Evolutionary conservation across 2,329 filamentous ascomycete genomes (phyloP), one percentile per base, ranked within the genome.

Genomic region (Orbilia javanica): DNA sequence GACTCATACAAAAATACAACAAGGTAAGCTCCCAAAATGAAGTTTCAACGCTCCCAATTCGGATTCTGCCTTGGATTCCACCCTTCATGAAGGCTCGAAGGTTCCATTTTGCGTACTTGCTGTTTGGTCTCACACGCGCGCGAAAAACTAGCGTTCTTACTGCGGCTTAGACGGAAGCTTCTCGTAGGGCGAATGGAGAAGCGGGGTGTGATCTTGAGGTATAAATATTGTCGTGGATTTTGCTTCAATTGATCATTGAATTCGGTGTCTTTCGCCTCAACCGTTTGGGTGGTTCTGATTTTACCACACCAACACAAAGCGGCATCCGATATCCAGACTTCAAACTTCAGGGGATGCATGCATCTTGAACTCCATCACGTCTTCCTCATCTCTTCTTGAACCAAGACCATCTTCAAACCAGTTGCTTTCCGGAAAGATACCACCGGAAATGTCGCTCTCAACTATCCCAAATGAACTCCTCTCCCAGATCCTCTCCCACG

Each of bases 401-500:
- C 3, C 8, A 10, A n/a, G 31, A 53, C 6, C 27, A 39, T 13
- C 13, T 36, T 36, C 34, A 36, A 36, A 36, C 7, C 34, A 10
- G n/a, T 39, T 15, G 3, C 2, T 39, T 15, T n/a, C n/a, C n/a
- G n/a, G n/a, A n/a, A n/a, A n/a, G n/a, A n/a, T n/a, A n/a, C 13
- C 6, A 44, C 5, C 42, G 8, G 10, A 60, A 60, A 77, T 77
- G 73, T 27, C 65, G 1, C 34, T 77, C 42, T 50, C 57, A 39
- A 53, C 11, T 6, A 39, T 71, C 11, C 73, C 73, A 7, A 62
- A 52, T 3, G 73, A 77, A 20, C 18, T 77, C 3, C 22, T 77
- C 27, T 65, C 60, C 18, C 60, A 77, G 29, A 36, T 77, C 15
- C 55, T 76, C 36, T 68, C 65, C 6, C 48, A 76, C 29, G 25